Conservation (phyloP, 192 early-diverging fungal species). For the Coemansia sp. region DNA sequence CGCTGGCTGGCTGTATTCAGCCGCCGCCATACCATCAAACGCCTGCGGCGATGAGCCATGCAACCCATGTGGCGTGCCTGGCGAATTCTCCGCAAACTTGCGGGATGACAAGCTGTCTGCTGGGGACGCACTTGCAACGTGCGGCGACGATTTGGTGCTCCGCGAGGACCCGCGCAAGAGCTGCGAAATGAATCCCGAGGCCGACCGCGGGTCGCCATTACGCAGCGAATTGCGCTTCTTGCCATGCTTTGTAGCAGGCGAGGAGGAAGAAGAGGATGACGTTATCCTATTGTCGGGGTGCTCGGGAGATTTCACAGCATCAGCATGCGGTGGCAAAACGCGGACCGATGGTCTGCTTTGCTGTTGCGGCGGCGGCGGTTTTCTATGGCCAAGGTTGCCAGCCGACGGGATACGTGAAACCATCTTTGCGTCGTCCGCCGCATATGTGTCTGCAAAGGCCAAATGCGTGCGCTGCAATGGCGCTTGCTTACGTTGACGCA, state of each 20-base stretch:
- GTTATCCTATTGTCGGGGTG: background rate
- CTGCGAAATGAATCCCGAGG: constrained; percentile 43
- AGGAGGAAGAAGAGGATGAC: background rate
- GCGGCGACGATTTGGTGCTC: constrained; percentile 13
- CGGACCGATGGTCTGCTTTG: constrained; percentile 19
- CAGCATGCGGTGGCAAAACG: constrained; percentile 15
- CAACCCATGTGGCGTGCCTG: constrained; percentile 14
- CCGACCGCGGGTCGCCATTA: constrained; percentile 7
- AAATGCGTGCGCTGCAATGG: background rate
- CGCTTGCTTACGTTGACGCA: constrained; percentile 9
- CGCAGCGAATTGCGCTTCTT: constrained; percentile 21
- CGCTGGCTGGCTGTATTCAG: background rate
- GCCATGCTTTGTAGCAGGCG: background rate
- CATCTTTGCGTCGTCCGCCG: background rate
- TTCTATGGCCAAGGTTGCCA: background rate
- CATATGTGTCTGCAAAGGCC: background rate
- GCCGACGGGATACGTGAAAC: background rate
- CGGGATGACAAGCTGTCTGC: background rate
- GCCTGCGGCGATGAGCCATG: background rate
- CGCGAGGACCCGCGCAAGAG: constrained; percentile 28
- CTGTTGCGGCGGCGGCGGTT: background rate
- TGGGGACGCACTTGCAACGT: background rate
- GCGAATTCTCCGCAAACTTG: constrained; percentile 14
- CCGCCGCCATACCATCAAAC: background rate
- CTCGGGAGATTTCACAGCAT: background rate